phyloP scores from a whole-genome alignment of 495 filamentous ascomycete species.

The Penicillium canariense region DNA sequence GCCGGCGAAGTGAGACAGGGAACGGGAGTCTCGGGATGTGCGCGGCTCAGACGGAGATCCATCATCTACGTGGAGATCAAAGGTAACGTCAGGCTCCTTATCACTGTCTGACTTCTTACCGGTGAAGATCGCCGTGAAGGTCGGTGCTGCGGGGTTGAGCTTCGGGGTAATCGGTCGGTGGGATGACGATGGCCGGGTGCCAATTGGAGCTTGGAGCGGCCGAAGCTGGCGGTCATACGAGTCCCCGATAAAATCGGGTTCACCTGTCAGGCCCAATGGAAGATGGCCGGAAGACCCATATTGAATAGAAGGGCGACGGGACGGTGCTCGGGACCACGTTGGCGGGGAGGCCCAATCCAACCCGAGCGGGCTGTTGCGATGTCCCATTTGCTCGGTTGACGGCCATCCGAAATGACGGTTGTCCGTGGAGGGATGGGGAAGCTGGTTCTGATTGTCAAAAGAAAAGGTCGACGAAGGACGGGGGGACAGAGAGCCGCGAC shows the following conservation, averaged over 20 bases:
- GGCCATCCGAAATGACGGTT: conserved; percentile 68
- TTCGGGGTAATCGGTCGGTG: conserved; percentile 56
- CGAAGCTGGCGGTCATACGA: conserved; percentile 44
- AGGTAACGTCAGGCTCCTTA: conserved; percentile 30
- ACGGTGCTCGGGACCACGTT: conserved; percentile 56
- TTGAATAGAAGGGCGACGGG: conserved; percentile 54
- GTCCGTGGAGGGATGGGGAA: conserved; percentile 79
- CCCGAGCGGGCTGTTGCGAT: conserved; percentile 53
- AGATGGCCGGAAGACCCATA: conserved; percentile 57
- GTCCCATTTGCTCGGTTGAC: conserved; percentile 48
- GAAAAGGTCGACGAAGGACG: conserved; percentile 78
- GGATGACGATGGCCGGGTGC: conserved; percentile 53
- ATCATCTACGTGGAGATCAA: conserved; percentile 45
- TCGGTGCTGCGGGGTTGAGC: conserved; percentile 60
- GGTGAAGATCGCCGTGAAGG: conserved; percentile 54
- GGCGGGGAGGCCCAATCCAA: conserved; percentile 55
- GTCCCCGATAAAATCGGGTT: conserved; percentile 46
- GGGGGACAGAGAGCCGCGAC: conserved; percentile 65
- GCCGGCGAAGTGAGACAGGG: conserved; percentile 59
- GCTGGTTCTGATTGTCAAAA: conserved; percentile 59
- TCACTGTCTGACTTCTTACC: conserved; percentile 43
- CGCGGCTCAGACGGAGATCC: conserved; percentile 62
- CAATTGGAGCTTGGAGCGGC: conserved; percentile 53
- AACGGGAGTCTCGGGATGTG: conserved; percentile 59
- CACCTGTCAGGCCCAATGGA: conserved; percentile 47